Evolutionary conservation across 495 filamentous ascomycete genomes (phyloP), one percentile per base, ranked within the genome.

Genomic region (Tuber brumale): DNA sequence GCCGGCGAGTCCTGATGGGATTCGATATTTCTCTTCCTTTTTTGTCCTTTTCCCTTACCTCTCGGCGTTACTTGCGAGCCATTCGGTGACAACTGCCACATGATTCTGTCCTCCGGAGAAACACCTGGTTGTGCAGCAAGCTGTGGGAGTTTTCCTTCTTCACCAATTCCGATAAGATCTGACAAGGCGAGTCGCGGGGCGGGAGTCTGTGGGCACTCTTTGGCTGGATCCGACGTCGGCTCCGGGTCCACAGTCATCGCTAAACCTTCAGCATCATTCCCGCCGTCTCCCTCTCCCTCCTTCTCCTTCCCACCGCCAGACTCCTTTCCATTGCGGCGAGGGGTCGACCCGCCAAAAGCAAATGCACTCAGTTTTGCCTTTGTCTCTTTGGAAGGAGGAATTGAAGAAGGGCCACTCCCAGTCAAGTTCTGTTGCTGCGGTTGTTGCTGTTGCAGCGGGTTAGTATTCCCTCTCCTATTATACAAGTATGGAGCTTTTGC

Each of bases 101-200:
- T 86, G 39, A 94, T 86, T 77, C 90, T 88, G 74, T 94, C 92
- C 75, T 92, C 90, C 0, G 91, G 91, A 12, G 91, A 92, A 46
- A 85, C 77, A 71, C 88, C 85, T 73, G 84, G 79, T 72, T 82
- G 82, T 71, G 84, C 82, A 42, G 83, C 82, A 70, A 81, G 81
- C 66, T 85, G 84, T 72, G 86, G 82, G 82, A 81, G n/a, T 79
- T 82, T 72, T 74, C 71, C 81, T 42, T 82, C 83, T 71, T 94
- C 92, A 51, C 88, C 86, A 81, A 91, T 90, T 66, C 91, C 90
- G 76, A 97, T 91, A 35, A 98, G 86, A 76, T 97, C 93, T 44
- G 91, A 90, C 78, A 97, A 88, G 69, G 92, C 89, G 46, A 96
- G 85, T 69, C 91, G 88, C 43, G 89, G 89, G 27, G 90, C 89